phyloP scores from a whole-genome alignment of 2,329 filamentous ascomycete genomes.

The Trichoderma atroviride region DNA sequence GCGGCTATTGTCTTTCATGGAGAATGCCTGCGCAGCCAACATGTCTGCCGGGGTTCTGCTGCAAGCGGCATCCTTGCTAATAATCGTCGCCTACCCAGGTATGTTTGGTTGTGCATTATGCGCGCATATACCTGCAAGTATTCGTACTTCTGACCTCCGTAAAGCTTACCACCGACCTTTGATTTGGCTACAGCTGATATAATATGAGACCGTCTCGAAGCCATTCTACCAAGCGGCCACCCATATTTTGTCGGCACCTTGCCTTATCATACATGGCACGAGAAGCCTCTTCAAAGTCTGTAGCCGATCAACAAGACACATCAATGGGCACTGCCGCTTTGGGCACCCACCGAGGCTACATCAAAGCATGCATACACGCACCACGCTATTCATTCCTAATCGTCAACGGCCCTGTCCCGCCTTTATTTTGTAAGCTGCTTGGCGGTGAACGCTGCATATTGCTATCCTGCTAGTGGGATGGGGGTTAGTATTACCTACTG shows the following conservation, averaged over 20 bases:
- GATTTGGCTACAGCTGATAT: background rate
- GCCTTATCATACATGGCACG: background rate
- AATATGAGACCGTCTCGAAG: background rate
- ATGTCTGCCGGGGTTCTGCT: background rate
- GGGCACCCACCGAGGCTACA: slow-evolving; percentile 8
- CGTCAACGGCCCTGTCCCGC: slow-evolving; percentile 1
- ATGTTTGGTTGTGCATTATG: background rate
- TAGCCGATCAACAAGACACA: background rate
- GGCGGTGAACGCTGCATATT: slow-evolving; percentile 20
- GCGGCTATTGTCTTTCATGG: background rate
- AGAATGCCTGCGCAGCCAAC: background rate
- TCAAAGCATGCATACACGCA: background rate
- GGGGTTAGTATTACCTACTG: background rate
- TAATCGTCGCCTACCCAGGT: slow-evolving; percentile 15
- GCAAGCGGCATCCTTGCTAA: background rate
- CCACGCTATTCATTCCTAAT: background rate
- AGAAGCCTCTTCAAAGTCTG: background rate
- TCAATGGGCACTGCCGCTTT: background rate
- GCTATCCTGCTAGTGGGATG: background rate
- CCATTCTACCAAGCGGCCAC: background rate
- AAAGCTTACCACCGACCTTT: background rate
- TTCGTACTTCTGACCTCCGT: background rate
- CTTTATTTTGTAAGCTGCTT: background rate
- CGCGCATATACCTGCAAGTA: background rate
- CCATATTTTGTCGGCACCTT: background rate